Evolutionary conservation across 345 rosid genomes (phyloP), one percentile per base, ranked within the genome.

Genomic region (Dovyalis caffra): DNA sequence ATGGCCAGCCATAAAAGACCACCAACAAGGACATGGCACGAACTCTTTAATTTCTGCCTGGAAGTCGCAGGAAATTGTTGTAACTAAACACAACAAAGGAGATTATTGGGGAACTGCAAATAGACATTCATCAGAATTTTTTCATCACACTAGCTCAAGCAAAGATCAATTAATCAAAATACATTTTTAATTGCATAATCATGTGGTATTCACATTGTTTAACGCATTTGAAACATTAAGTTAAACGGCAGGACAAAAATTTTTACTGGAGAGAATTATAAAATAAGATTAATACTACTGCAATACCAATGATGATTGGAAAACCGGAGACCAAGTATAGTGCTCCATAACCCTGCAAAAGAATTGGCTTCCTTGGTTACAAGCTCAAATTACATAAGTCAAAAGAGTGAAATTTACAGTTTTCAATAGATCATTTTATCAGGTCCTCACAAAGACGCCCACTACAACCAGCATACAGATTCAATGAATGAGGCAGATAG

Each of bases 301-400:
- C 84, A 43, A 95, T 74, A 76, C 97, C 97, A 5, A 95, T 92
- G 88, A 95, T 89, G 58, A 95, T 85, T 4, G 99, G 98, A 74
- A 95, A 91, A 78, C 94, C 95, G 8, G 95, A 79, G 75, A 95
- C 94, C 82, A 91, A 88, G 83, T 95, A 95, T 49, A 95, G 80
- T 7, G 94, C 98, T 86, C 98, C 97, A 72, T 88, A 95, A 73
- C 99, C 99, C 99, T 92, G 96, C 77, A 87, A 82, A 67, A 81
- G 43, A 66, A 64, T 76, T 49, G 60, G 56, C 49, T 73, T 33
- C 64, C 26, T 23, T 57, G 31, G 76, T 75, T 79, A 83, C 63
- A 64, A n/a, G 70, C 73, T 69, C 66, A 25, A 16, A 68, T 35
- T 26, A 53, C n/a, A 8, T 7, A 16, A n/a, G 0, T 58, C 61